Base-by-base conservation (phyloP, 306 rosid genomes). In the Ammopiptanthus mongolicus region DNA sequence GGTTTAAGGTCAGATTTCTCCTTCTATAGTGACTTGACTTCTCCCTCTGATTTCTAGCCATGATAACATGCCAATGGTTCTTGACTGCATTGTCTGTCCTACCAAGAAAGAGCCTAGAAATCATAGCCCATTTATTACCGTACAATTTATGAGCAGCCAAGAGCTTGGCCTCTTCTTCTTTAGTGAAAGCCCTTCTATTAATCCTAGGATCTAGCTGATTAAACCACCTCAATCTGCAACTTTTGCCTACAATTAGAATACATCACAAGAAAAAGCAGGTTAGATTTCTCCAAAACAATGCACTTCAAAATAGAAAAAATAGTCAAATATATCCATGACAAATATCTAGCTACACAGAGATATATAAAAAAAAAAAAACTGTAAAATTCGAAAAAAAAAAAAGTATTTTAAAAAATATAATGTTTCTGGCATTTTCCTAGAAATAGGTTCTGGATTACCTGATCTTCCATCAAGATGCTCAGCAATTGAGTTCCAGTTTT, bases 191-290 rank as follows among this genome's bases (percentile, higher is more conserved):
- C 81, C 73, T 62, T 55, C 73, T 80, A 80, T 87, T 93, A 13
- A 93, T 88, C 74, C 80, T 81, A 17, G 98, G 98, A 80, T 93
- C 91, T 36, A 93, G 87, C 60, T 93, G 98, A 56, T 93, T 93
- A 76, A 84, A 86, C 98, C 98, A 93, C 75, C 98, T 93, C 73
- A 90, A 73, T 86, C 98, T 87, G 76, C 98, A 93, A 69, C 98
- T 93, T 73, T 93, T 90, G 0, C 95, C 98, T 93, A 61, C 74
- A 84, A 50, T 71, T 8, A 5, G 22, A 25, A 12, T 11, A 47
- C 53, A 48, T n/a, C 55, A 48, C 7, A 48, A 48, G 55, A n/a
- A 48, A 15, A 48, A 48, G 3, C 8, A 0, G 21, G 9, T 1
- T 48, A 19, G 21, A 46, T n/a, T 13, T 7, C 51, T 46, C 5